Evolutionary conservation across 768 basidiomycete species (phyloP), one percentile per base, ranked within the genome.

Genomic region (Inosperma sp.): DNA sequence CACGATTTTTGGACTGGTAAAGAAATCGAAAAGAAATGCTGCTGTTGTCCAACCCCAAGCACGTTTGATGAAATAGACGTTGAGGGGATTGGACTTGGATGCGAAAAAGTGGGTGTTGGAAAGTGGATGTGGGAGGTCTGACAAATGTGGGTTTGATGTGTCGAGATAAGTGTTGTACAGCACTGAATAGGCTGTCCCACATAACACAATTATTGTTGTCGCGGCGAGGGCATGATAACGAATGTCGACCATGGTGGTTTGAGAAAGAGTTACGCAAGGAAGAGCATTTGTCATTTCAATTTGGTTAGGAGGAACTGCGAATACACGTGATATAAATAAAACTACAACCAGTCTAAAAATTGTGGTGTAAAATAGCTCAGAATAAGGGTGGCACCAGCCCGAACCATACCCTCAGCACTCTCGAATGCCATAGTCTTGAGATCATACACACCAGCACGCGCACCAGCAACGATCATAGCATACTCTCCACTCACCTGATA

Each of bases 401-500:
- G 77, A 39, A 96, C 74, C 84, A 98, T 91, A 52, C 92, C 81
- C 34, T 97, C 93, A 3, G 82, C 81, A 7, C 82, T 86, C 73
- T 99, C 96, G 55, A 96, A 93, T 12, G 94, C 95, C 94, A 97
- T 94, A 21, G 81, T 79, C 56, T 80, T 85, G 52, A 98, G 71
- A 52, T 88, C 88, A 61, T 95, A 98, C n/a, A 98, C 88, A 9
- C 95, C 95, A 3, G 92, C 91, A 3, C 76, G 73, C 7, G 96
- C 96, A 29, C 94, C 96, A 0, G 96, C 95, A 49, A 88, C 86
- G 25, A 99, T 75, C 96, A 98, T 98, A 8, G 95, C 93, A 57
- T 88, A 98, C 68, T 98, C 96, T 3, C 96, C 96, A 49, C 91
- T 93, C 43, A 99, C 96, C 69, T 94, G 90, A 68, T 98, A 99